Evolutionary conservation across 148 eudicot species (phyloP), one percentile per base, ranked within the genome.

Genomic region (Nepenthes gracilis): DNA sequence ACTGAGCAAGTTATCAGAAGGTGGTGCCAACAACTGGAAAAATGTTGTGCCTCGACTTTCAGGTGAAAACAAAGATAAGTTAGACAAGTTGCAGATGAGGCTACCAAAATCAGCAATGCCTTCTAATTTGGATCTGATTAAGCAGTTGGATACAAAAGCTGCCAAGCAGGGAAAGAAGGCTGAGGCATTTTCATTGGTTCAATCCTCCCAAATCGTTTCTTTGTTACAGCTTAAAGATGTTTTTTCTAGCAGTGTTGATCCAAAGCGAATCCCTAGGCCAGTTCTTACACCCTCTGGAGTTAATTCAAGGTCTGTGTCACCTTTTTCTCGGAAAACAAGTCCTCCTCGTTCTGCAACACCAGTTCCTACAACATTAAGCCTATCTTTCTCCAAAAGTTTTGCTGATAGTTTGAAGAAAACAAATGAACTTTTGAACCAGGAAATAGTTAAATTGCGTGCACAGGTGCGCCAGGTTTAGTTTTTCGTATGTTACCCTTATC

Each of bases 321-420:
- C 98, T 47, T 84, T 92, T 76, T 92, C 98, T 23, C 80, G 98
- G 70, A 88, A 76, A 71, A 64, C 96, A 12, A 92, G 98, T 68
- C 98, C 98, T 45, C 98, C 98, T 8, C 87, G 96, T 58, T 92
- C 98, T 48, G 96, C 85, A 15, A 92, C 98, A 35, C 98, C 98
- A 49, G 79, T 92, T 60, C 96, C 98, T 6, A 88, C 96, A 9
- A 85, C 88, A 34, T 60, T 83, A 36, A 96, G 98, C 53, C 84
- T 88, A 64, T 88, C 94, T 47, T 88, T 88, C 64, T 85, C 96
- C 61, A 88, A 84, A 64, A 83, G 78, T 61, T 61, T 83, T 64
- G 63, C 84, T 65, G 98, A 88, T 69, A 84, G 98, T 80, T 71
- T 88, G 72, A 92, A 83, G 85, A 92, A 88, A 81, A 82, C 98